Base-by-base conservation (phyloP, 768 basidiomycete genomes). In the Gloeostereum incarnatum region DNA sequence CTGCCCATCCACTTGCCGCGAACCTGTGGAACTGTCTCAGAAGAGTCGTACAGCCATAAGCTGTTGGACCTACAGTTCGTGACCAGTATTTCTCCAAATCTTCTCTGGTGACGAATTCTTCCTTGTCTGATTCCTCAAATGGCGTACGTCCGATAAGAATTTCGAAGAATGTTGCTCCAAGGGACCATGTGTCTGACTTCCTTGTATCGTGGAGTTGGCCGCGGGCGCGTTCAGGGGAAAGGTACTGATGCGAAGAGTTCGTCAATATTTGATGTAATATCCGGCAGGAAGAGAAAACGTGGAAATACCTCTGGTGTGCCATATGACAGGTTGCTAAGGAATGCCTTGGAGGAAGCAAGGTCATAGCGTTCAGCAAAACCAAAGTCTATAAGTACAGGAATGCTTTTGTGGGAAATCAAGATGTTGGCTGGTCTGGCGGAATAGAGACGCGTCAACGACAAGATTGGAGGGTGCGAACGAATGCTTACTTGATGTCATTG, bases 301-400 rank as follows among this genome's bases (percentile, higher is more conserved):
- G 13, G 37, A 43, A 52, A 57, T 54, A 88, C 86, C 66, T 94
- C 91, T 19, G 92, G 91, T 3, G 93, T 98, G 4, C 92, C 94
- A 52, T 87, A 87, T 1, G 86, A 75, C 32, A 89, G 69, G 49
- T 85, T 85, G 48, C 83, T 86, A 45, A 79, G 76, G 63, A 91
- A 90, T 1, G 84, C 80, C 14, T 74, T 75, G 13, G 64, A 55
- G 0, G 78, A 74, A 1, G 61, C 56, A 30, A 71, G 50, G 45
- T 88, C 81, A 53, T 92, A 92, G 46, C 76, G 77, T 51, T 94
- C 87, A 2, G 94, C 90, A 49, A 98, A 99, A 1, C 96, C 94
- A 51, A 96, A 99, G 58, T 98, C 96, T 25, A 96, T 84, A 3
- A 98, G 73, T 3, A 96, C 84, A 1, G 91, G 89, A 1, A 91